Conservation (phyloP, 2,329 filamentous ascomycete species). For the Thermothelomyces thermophilus region DNA sequence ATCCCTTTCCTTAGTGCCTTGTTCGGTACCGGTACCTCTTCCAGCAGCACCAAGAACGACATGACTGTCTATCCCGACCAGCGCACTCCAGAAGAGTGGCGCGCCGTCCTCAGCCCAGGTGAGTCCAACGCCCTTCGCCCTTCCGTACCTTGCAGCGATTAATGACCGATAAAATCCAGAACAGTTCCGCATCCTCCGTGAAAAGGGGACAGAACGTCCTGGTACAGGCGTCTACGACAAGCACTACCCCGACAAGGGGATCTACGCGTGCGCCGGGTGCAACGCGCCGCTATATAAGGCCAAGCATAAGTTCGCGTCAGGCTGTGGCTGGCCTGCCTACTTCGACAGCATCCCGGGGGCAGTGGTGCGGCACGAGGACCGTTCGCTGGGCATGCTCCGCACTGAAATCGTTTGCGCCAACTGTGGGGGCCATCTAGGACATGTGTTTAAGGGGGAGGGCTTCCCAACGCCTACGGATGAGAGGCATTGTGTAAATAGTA, state of each 20-base stretch:
- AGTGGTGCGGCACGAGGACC: slow-evolving; percentile 74
- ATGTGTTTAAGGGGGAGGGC: slow-evolving; percentile 88
- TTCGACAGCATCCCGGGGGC: slow-evolving; percentile 92
- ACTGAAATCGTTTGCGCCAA: slow-evolving; percentile 94
- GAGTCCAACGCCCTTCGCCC: slow-evolving; percentile 18
- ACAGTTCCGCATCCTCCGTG: slow-evolving; percentile 87
- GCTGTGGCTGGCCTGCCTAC: slow-evolving; percentile 97
- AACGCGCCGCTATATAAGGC: slow-evolving; percentile 85
- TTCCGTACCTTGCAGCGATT: slow-evolving; percentile 1
- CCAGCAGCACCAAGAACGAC: slow-evolving; percentile 47
- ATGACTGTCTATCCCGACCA: slow-evolving; percentile 60
- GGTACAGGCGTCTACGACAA: slow-evolving; percentile 81
- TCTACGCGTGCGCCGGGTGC: slow-evolving; percentile 86
- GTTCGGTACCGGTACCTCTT: slow-evolving; percentile 60
- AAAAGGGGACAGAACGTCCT: slow-evolving; percentile 84
- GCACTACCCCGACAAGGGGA: slow-evolving; percentile 67
- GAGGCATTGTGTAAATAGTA: slow-evolving; percentile 92
- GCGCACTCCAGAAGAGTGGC: slow-evolving; percentile 80
- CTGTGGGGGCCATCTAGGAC: slow-evolving; percentile 85
- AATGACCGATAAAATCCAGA: slow-evolving; percentile 45
- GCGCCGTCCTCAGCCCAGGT: slow-evolving; percentile 64
- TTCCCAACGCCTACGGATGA: slow-evolving; percentile 84
- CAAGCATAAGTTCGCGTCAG: slow-evolving; percentile 89
- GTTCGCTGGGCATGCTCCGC: slow-evolving; percentile 69
- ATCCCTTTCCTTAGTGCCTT: slow-evolving; percentile 74